phyloP scores from a whole-genome alignment of 208 protist species.

The Porcisia hertigi region DNA sequence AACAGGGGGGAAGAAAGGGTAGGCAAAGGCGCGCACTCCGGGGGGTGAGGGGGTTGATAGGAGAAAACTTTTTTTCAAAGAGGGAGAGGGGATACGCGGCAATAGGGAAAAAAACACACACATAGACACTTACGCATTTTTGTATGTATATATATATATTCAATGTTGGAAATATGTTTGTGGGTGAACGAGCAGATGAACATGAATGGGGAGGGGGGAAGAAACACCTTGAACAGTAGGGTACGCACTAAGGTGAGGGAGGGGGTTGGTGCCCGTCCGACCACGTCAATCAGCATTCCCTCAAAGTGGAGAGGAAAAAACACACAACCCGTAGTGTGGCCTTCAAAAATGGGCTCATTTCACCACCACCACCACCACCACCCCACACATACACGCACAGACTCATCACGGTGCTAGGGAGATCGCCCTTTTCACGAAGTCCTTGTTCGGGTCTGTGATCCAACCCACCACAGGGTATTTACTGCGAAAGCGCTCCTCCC shows the following conservation, averaged over 20 bases:
- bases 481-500: constrained; percentile 79
- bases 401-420: constrained; percentile 43
- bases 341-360: no score
- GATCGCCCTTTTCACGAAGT: constrained; percentile 56
- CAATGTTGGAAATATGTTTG: neutral
- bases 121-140: no score
- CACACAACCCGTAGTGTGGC: neutral
- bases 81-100: neutral
- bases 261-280: neutral
- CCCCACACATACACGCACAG: neutral
- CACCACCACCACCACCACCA: neutral
- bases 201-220: neutral
- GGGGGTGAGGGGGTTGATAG: neutral
- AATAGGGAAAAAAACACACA: neutral
- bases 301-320: neutral
- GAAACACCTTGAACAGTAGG: neutral
- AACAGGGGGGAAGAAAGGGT: neutral
- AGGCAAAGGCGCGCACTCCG: neutral
- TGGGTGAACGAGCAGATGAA: neutral
- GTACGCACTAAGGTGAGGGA: neutral
- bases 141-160: no score
- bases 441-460: constrained; percentile 56
- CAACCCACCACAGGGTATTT: constrained; percentile 87
- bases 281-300: neutral
- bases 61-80: no score